These are phyloP conservation scores for Tolypocladium tropicale DNA, from an alignment of 2,329 filamentous ascomycete genomes.

Conservation along the genomic window DNA sequence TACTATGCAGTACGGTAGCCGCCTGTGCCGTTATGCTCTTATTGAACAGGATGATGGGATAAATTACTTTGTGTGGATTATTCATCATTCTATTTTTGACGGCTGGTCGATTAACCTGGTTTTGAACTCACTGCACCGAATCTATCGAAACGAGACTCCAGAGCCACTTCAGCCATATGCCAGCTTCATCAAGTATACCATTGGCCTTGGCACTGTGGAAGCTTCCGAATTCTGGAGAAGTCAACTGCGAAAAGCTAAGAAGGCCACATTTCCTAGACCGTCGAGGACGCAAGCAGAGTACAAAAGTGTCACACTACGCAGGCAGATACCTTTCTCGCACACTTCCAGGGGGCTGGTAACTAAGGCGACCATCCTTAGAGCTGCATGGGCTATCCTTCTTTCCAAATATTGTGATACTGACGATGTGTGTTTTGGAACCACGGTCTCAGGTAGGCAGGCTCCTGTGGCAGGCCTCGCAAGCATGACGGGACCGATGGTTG, in stretches of 20 bases:
- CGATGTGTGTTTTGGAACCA: background rate
- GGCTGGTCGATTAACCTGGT: conserved; percentile 11
- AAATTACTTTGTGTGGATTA: conserved; percentile 12
- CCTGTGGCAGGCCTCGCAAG: background rate
- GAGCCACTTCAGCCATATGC: background rate
- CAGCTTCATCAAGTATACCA: conserved; percentile 6
- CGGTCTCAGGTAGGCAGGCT: background rate
- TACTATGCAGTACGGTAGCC: background rate
- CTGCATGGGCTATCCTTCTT: background rate
- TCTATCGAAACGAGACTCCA: background rate
- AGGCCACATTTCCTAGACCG: background rate
- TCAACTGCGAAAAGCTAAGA: background rate
- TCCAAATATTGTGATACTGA: background rate
- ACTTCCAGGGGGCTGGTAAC: background rate
- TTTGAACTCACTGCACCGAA: background rate
- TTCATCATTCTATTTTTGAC: conserved; percentile 17
- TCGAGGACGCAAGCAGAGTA: background rate
- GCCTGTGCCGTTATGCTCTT: background rate
- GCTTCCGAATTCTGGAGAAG: background rate
- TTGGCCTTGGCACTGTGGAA: background rate
- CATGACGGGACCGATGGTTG: background rate
- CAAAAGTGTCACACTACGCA: background rate
- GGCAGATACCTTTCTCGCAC: background rate
- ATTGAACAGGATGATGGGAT: background rate
- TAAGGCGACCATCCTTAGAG: background rate